phyloP scores from a whole-genome alignment of 257 asterid genomes.

The Solanum rostratum region DNA sequence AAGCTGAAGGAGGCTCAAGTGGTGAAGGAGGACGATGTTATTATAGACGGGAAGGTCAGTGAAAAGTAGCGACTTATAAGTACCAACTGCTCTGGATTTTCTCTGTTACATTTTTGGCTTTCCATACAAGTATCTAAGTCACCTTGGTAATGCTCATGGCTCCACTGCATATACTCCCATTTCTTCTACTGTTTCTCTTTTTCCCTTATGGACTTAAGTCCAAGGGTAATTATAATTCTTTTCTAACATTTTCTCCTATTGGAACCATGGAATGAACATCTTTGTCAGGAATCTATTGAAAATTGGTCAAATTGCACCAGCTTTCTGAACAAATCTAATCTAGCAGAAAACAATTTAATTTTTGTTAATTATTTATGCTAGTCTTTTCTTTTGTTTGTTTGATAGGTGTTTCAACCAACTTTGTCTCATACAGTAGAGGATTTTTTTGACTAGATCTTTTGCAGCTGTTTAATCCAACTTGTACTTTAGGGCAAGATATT shows the following conservation, averaged over 20 bases:
- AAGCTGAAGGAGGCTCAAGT: conserved; percentile 74
- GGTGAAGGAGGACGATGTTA: conserved; percentile 59
- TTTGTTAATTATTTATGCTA: neutral
- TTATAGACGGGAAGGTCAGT: conserved; percentile 60
- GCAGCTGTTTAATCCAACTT: neutral
- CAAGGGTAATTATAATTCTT: neutral
- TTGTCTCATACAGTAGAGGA: neutral
- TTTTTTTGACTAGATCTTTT: neutral
- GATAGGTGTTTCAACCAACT: neutral
- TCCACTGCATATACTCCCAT: neutral
- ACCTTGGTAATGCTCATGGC: neutral
- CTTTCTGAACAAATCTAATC: neutral
- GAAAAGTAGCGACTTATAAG: neutral
- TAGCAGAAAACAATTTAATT: neutral
- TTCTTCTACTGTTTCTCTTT: neutral
- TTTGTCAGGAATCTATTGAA: neutral
- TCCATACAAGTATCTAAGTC: neutral
- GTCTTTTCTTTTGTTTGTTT: neutral
- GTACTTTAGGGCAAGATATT: neutral
- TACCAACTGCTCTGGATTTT: neutral
- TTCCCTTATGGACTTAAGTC: neutral
- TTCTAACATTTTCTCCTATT: neutral
- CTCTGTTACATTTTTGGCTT: neutral
- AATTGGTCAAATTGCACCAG: neutral
- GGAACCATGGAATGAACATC: neutral